Conservation (phyloP, 257 asterid species). For the Perilla frutescens region DNA sequence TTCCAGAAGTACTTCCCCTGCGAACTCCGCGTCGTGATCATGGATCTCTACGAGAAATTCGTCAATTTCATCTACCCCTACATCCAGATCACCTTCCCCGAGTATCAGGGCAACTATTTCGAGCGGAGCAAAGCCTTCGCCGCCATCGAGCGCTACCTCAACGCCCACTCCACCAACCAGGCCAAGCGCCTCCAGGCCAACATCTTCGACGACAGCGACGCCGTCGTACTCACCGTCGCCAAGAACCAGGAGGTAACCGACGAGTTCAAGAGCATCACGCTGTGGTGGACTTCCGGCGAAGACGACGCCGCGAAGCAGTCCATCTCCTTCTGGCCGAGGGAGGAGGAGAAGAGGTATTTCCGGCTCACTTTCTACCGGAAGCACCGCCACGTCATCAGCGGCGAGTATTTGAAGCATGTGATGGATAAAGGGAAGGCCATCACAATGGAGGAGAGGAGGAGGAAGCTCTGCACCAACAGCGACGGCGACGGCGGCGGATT, state of each 20-base stretch:
- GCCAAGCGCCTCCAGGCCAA: slow-evolving; percentile 56
- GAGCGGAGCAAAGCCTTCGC: slow-evolving; percentile 47
- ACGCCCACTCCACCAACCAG: slow-evolving; percentile 49
- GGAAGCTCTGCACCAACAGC: slow-evolving; percentile 53
- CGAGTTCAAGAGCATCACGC: slow-evolving; percentile 43
- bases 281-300: slow-evolving; percentile 55
- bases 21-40: slow-evolving; percentile 36
- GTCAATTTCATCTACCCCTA: slow-evolving; percentile 35
- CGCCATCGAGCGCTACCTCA: slow-evolving; percentile 56
- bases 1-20: slow-evolving; percentile 37
- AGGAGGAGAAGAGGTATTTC: slow-evolving; percentile 46
- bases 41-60: slow-evolving; percentile 25
- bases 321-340: slow-evolving; percentile 46
- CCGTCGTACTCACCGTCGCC: slow-evolving; percentile 54
- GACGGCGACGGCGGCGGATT: slow-evolving; percentile 40
- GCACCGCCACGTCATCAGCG: slow-evolving; percentile 37
- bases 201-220: slow-evolving; percentile 41
- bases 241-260: slow-evolving; percentile 60
- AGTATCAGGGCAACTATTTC: slow-evolving; percentile 44
- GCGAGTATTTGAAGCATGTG: slow-evolving; percentile 45
- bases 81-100: slow-evolving; percentile 45
- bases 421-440: slow-evolving; percentile 54
- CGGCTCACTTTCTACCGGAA: slow-evolving; percentile 49
- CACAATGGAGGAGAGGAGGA: slow-evolving; percentile 41
- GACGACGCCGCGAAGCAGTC: slow-evolving; percentile 29